Conservation (phyloP, 148 eudicot species). For the Chenopodium album region DNA sequence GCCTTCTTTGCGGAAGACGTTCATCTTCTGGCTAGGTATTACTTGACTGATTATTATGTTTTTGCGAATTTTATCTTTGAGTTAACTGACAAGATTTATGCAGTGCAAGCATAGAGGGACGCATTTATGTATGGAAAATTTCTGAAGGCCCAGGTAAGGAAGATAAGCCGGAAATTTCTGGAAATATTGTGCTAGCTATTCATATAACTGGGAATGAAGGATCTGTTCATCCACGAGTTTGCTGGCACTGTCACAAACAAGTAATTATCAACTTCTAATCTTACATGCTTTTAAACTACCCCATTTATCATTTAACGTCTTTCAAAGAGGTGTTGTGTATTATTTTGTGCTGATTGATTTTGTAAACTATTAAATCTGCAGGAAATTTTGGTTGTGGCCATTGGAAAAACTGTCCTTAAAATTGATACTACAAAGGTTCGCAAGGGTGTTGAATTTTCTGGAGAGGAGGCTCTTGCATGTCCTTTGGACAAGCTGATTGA, state of each 20-base stretch:
- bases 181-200: constrained; percentile 66
- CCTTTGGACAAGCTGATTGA: constrained; percentile 72
- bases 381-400: constrained; percentile 92
- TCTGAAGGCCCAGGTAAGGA: constrained; percentile 89
- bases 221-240: constrained; percentile 88
- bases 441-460: constrained; percentile 62
- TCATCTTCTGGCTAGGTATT: constrained; percentile 94
- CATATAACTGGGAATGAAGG: constrained; percentile 76
- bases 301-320: background rate
- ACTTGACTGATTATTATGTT: constrained; percentile 14
- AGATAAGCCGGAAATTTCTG: constrained; percentile 87
- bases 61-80: background rate
- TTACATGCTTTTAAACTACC: background rate
- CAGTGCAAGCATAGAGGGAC: constrained; percentile 97
- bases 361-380: constrained; percentile 18
- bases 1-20: constrained; percentile 99
- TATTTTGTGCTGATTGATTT: constrained; percentile 1
- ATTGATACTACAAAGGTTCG: constrained; percentile 87
- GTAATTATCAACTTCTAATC: constrained; percentile 37
- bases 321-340: background rate
- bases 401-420: constrained; percentile 66
- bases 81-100: constrained; percentile 28
- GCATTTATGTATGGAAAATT: constrained; percentile 89
- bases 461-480: constrained; percentile 81
- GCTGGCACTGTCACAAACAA: constrained; percentile 99